phyloP scores from a whole-genome alignment of 768 basidiomycete genomes.

The Calocybe indica region DNA sequence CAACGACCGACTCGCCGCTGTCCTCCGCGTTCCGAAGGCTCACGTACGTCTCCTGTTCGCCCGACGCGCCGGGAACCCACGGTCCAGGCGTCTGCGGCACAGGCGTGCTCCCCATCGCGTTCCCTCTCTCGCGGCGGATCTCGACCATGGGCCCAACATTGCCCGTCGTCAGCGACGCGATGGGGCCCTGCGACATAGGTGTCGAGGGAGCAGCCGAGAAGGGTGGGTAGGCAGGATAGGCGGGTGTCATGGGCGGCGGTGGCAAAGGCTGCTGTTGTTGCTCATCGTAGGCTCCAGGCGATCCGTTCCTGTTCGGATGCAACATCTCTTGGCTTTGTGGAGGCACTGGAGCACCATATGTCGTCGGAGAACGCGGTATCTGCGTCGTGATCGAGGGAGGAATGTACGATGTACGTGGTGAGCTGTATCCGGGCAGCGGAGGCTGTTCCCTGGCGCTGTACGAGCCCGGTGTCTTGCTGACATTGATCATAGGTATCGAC shows the following conservation, averaged over 20 bases:
- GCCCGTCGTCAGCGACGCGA: constrained; percentile 42
- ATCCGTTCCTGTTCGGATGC: constrained; percentile 2
- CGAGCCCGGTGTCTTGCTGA: constrained; percentile 5
- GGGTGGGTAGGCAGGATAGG: constrained; percentile 64
- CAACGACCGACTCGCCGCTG: constrained; percentile 55
- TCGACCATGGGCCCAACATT: constrained; percentile 58
- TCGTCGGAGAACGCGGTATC: constrained; percentile 45
- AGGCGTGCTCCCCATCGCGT: constrained; percentile 23
- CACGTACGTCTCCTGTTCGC: constrained; percentile 27
- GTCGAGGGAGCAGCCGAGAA: constrained; percentile 39
- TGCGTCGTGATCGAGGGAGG: constrained; percentile 28
- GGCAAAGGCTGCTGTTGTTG: constrained; percentile 19
- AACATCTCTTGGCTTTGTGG: constrained; percentile 14
- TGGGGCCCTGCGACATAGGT: constrained; percentile 51
- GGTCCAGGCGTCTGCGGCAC: constrained; percentile 54
- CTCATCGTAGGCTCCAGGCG: too few species aligned
- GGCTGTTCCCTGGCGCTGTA: constrained; percentile 15
- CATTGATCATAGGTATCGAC: constrained; percentile 17
- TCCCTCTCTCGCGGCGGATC: constrained; percentile 53
- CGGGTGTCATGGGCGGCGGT: constrained; percentile 42
- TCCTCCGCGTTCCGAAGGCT: constrained; percentile 23
- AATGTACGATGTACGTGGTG: constrained; percentile 24
- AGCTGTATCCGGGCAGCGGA: constrained; percentile 15
- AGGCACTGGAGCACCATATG: constrained; percentile 42
- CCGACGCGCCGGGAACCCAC: constrained; percentile 37